Percentiles rank a stretch among this genome's conserved stretches.
Conservation (phyloP, 768 basidiomycete genomes). For the Psilocybe cubensis region DNA sequence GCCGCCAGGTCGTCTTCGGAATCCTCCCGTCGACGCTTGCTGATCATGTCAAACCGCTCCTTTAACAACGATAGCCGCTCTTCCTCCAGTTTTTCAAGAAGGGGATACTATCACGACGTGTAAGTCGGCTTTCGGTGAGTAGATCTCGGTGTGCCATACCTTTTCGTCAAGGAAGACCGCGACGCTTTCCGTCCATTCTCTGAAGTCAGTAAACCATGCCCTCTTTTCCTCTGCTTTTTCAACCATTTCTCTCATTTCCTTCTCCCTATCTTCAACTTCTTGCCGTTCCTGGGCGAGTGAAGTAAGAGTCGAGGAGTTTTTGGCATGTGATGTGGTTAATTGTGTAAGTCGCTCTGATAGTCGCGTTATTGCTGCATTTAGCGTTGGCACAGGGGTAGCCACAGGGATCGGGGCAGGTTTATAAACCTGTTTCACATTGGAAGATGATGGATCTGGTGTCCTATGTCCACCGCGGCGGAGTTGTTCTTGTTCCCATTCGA, state of each 20-base stretch:
- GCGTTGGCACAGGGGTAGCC: slow-evolving; percentile 61
- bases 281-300: slow-evolving; percentile 64
- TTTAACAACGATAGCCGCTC: slow-evolving; percentile 73
- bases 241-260: slow-evolving; percentile 76
- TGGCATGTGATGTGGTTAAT: slow-evolving; percentile 70
- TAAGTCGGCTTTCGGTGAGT: neutral
- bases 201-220: slow-evolving; percentile 80
- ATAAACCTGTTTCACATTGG: slow-evolving; percentile 60
- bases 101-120: slow-evolving; percentile 63
- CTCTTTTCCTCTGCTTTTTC: slow-evolving; percentile 75
- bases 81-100: slow-evolving; percentile 76
- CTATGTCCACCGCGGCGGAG: slow-evolving; percentile 72
- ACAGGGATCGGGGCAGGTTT: slow-evolving; percentile 75
- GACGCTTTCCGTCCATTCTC: slow-evolving; percentile 80
- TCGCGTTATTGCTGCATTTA: slow-evolving; percentile 62
- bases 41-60: slow-evolving; percentile 74
- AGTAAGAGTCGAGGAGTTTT: slow-evolving; percentile 57
- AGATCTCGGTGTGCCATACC: slow-evolving; percentile 41
- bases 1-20: slow-evolving; percentile 79
- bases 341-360: slow-evolving; percentile 62
- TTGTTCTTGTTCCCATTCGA: slow-evolving; percentile 87
- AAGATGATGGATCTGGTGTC: slow-evolving; percentile 36
- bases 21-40: slow-evolving; percentile 70
- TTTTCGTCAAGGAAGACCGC: slow-evolving; percentile 90
- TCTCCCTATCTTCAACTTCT: slow-evolving; percentile 69